These are phyloP conservation scores for Dipteronia sinensis DNA, from an alignment of 345 rosid species.

Conservation along the genomic window DNA sequence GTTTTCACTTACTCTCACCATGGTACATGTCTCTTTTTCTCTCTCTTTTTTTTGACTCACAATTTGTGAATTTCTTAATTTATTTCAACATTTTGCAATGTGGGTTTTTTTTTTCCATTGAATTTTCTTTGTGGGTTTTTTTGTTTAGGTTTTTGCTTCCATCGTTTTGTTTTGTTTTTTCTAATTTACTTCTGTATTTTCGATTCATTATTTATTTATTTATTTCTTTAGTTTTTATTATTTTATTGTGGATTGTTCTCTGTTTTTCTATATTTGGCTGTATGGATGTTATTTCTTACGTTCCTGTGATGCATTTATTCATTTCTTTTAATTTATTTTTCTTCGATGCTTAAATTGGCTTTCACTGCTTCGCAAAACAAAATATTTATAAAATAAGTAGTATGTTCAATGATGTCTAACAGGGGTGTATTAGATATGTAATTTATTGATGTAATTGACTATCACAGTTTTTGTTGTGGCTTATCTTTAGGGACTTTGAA, in stretches of 20 bases:
- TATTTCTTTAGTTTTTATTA: not conserved
- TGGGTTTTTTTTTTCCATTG: conserved; percentile 6
- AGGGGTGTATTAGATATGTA: not conserved
- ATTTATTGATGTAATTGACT: not conserved
- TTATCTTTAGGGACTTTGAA: not conserved
- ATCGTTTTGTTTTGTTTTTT: not conserved
- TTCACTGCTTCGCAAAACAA: not conserved
- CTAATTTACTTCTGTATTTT: not conserved
- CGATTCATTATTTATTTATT: not conserved
- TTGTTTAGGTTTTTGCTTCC: not conserved
- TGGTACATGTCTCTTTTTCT: conserved; percentile 42
- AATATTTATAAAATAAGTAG: not conserved
- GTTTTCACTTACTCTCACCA: conserved; percentile 96
- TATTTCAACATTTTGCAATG: conserved; percentile 21
- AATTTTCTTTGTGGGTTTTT: conserved; percentile 4
- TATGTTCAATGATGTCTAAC: not conserved
- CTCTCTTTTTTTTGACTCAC: conserved; percentile 16
- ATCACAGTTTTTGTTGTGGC: not conserved
- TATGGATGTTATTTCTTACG: not conserved
- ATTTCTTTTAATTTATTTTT: too few species aligned
- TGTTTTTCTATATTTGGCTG: not conserved
- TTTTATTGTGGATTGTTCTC: not conserved
- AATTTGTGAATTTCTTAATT: not conserved
- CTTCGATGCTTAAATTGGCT: not conserved
- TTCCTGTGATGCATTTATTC: not conserved